A percentile compares a stretch with the other conserved stretches of the same genome.
Conservation (phyloP, 176 grass and related monocot species). For the Musa troglodytarum region DNA sequence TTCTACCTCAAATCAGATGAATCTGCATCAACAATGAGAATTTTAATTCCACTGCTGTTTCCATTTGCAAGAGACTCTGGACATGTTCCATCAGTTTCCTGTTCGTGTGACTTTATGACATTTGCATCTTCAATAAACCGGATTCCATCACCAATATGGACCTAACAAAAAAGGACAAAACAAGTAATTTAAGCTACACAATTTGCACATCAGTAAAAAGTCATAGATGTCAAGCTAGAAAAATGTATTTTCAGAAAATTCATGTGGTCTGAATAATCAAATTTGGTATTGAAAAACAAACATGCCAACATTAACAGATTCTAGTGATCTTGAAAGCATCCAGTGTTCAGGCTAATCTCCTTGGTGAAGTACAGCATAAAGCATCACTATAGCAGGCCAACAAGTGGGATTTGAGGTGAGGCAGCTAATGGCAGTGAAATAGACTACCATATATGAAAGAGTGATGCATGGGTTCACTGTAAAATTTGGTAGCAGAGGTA, state of each 20-base stretch:
- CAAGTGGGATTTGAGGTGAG: too few species aligned
- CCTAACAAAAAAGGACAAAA: slow-evolving; percentile 30
- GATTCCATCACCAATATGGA: slow-evolving; percentile 73
- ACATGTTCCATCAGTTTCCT: slow-evolving; percentile 8
- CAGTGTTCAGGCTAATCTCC: background rate
- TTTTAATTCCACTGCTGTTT: slow-evolving; percentile 32
- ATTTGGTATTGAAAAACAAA: background rate
- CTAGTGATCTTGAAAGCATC: too few species aligned
- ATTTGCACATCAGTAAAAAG: background rate
- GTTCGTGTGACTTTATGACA: background rate
- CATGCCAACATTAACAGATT: too few species aligned
- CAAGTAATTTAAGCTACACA: background rate
- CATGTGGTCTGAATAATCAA: background rate
- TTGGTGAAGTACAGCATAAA: background rate
- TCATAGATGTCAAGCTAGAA: too few species aligned
- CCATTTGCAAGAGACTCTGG: slow-evolving; percentile 26
- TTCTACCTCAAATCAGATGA: slow-evolving; percentile 86
- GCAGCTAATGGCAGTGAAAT: too few species aligned
- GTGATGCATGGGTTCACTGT: too few species aligned
- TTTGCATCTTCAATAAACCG: slow-evolving; percentile 47
- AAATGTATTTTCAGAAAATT: too few species aligned
- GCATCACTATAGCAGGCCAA: too few species aligned
- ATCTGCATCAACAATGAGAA: slow-evolving; percentile 89
- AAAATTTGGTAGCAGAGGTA: too few species aligned
- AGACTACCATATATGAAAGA: too few species aligned